Evolutionary conservation across 495 filamentous ascomycete genomes (phyloP).

Genomic region (Trichoderma virens): DNA sequence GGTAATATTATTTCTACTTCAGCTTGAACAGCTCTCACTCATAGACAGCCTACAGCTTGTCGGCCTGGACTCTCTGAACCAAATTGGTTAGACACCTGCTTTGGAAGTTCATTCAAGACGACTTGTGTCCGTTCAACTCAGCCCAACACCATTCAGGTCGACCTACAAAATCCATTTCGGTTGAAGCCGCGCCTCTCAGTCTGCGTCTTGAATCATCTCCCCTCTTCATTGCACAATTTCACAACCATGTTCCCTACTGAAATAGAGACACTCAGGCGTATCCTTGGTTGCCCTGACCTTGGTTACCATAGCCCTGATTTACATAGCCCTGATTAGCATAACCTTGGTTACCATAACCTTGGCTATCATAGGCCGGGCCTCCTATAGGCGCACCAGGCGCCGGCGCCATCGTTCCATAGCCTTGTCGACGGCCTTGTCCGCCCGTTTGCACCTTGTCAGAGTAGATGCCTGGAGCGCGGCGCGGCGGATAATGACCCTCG

Average conservation of each 20-base stretch:
- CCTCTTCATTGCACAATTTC: neutral
- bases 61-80: too few relatives aligned
- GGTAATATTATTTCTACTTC: too few relatives aligned
- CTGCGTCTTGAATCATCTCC: neutral
- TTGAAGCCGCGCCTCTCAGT: too few relatives aligned
- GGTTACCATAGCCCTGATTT: too few relatives aligned
- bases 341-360: neutral
- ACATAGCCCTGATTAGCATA: neutral
- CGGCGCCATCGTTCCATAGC: constrained; percentile 46
- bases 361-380: neutral
- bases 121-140: neutral
- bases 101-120: neutral
- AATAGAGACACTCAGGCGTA: neutral
- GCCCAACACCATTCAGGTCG: neutral
- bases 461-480: constrained; percentile 66
- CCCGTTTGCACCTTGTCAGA: constrained; percentile 71
- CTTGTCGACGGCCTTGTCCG: constrained; percentile 33
- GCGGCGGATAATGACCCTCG: constrained; percentile 37
- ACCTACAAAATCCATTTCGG: neutral
- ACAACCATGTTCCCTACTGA: neutral
- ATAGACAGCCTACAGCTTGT: too few relatives aligned
- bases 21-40: too few relatives aligned
- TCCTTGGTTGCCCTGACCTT: neutral
- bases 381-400: neutral
- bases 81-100: too few relatives aligned